A percentile compares a stretch with the other conserved stretches of the same genome.
Conservation (phyloP, 2,329 filamentous ascomycete genomes). For the Tolypocladium cylindrosporum region DNA sequence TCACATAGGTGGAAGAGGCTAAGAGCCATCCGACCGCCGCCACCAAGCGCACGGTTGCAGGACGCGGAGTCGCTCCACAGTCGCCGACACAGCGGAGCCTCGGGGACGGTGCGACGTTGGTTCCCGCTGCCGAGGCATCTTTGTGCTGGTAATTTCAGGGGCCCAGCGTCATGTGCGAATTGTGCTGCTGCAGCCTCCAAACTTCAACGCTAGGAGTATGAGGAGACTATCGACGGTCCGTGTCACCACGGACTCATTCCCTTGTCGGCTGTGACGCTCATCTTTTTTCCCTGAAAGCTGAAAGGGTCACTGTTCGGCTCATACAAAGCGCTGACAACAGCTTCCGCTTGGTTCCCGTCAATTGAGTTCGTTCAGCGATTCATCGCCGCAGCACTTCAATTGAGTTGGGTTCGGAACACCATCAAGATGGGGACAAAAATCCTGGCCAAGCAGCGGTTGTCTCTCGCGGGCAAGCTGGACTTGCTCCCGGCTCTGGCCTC, state of each 20-base stretch:
- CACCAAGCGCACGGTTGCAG: too few species aligned
- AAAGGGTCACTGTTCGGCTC: too few species aligned
- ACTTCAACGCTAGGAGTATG: too few species aligned
- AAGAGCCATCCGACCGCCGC: too few species aligned
- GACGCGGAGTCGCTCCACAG: too few species aligned
- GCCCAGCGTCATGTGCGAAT: not conserved
- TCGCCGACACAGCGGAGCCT: not conserved
- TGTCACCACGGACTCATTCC: not conserved
- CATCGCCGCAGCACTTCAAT: not conserved
- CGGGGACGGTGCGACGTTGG: not conserved
- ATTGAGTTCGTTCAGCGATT: not conserved
- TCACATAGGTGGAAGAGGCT: too few species aligned
- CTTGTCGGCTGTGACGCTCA: not conserved
- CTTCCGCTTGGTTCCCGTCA: too few species aligned
- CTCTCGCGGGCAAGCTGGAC: slow-evolving; percentile 7
- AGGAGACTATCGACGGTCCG: too few species aligned
- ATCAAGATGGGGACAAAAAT: not conserved
- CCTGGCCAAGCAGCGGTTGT: slow-evolving; percentile 1
- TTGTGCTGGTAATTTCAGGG: not conserved
- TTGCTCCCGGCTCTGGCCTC: slow-evolving; percentile 8
- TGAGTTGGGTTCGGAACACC: not conserved
- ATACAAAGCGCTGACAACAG: too few species aligned
- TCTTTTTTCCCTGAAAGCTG: not conserved
- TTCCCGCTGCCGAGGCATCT: not conserved
- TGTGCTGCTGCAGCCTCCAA: not conserved